Conservation (phyloP, 129 eudicot genomes). For the Escallonia rubra region DNA sequence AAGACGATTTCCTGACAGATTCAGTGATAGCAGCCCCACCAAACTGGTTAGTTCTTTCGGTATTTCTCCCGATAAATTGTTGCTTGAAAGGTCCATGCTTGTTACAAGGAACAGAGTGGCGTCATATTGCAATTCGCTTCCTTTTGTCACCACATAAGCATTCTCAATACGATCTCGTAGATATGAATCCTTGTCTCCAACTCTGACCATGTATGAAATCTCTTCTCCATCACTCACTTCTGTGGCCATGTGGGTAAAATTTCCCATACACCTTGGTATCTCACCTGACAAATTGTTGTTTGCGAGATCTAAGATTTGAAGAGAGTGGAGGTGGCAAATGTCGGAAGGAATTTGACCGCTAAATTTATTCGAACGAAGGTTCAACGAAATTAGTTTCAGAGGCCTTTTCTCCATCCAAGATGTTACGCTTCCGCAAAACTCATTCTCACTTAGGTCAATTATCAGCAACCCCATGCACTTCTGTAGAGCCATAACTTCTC, state of each 20-base stretch:
- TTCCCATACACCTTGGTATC: conserved; percentile 33
- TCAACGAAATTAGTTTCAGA: conserved; percentile 17
- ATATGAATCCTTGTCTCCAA: too few relatives aligned
- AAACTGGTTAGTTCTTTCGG: conserved; percentile 13
- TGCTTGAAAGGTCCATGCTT: conserved; percentile 16
- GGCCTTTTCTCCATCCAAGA: conserved; percentile 13
- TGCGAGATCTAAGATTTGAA: conserved; percentile 39
- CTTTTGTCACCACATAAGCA: conserved; percentile 22
- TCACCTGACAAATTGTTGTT: conserved; percentile 35
- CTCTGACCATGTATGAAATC: too few relatives aligned
- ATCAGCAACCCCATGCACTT: conserved; percentile 22
- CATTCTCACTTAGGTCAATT: conserved; percentile 32
- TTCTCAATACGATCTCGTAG: conserved; percentile 1
- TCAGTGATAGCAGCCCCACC: conserved; percentile 6
- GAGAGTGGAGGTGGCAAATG: conserved; percentile 27
- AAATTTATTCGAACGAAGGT: conserved; percentile 27
- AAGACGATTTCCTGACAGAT: conserved; percentile 22
- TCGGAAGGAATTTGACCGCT: conserved; percentile 30
- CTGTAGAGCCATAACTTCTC: conserved; percentile 21
- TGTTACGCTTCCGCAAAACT: conserved; percentile 27
- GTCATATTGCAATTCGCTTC: conserved; percentile 18
- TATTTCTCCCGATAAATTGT: conserved; percentile 17
- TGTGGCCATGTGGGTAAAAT: conserved; percentile 28
- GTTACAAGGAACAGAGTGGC: conserved; percentile 24
- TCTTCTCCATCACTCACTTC: too few relatives aligned